These are phyloP conservation scores for Pseudogymnoascus sp. DNA, from an alignment of 2,329 filamentous ascomycete species.

Conservation along the genomic window DNA sequence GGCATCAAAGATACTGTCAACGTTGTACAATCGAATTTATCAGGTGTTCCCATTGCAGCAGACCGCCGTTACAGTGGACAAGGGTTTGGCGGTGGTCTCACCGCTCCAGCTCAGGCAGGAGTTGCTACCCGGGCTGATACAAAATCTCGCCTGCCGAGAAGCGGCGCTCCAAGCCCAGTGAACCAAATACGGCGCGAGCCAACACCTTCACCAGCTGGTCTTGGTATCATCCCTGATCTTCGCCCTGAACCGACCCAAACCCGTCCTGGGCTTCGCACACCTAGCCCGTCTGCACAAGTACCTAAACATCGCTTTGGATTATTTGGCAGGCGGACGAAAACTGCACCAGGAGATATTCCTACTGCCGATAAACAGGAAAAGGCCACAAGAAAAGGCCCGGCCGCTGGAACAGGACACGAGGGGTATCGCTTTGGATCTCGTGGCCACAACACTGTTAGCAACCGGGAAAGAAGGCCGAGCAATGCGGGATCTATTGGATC, in stretches of 20 bases:
- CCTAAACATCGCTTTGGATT: constrained; percentile 64
- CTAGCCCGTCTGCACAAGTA: constrained; percentile 45
- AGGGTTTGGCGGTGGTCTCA: constrained; percentile 17
- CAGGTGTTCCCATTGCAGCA: constrained; percentile 39
- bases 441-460: constrained; percentile 51
- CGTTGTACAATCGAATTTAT: constrained; percentile 34
- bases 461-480: constrained; percentile 28
- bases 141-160: constrained; percentile 28
- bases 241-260: constrained; percentile 17
- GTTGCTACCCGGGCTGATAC: constrained; percentile 29
- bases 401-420: constrained; percentile 90
- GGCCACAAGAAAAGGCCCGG: constrained; percentile 62
- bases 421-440: constrained; percentile 46
- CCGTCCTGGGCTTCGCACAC: constrained; percentile 34
- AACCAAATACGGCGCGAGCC: constrained; percentile 25
- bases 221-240: constrained; percentile 27
- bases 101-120: constrained; percentile 22
- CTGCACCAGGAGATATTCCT: constrained; percentile 39
- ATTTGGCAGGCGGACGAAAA: constrained; percentile 65
- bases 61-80: constrained; percentile 19
- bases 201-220: constrained; percentile 22
- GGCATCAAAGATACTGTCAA: constrained; percentile 16
- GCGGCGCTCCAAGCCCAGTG: constrained; percentile 28
- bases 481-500: constrained; percentile 36
- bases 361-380: constrained; percentile 49